A percentile compares a stretch with the other conserved stretches of the same genome.
Conservation (phyloP, 2,329 filamentous ascomycete genomes). For the Alternaria sp. region DNA sequence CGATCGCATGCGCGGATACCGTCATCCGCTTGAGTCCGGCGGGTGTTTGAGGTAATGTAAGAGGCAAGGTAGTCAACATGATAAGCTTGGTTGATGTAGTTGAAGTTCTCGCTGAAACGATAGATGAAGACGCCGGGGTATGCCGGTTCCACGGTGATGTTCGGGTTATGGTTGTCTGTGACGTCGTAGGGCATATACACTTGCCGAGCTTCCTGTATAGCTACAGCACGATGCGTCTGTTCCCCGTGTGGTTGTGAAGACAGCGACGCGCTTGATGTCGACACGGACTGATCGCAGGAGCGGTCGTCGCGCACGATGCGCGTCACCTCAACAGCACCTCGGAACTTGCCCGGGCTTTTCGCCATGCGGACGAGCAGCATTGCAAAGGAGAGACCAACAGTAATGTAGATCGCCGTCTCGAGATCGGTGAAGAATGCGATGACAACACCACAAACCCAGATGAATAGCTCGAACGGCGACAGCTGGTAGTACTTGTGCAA, state of each 20-base stretch:
- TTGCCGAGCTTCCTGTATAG: slow-evolving; percentile 8
- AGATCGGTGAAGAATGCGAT: slow-evolving; percentile 85
- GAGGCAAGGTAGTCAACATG: slow-evolving; percentile 78
- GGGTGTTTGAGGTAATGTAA: slow-evolving; percentile 64
- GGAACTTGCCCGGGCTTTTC: slow-evolving; percentile 31
- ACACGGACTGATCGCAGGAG: slow-evolving; percentile 43
- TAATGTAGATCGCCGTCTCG: slow-evolving; percentile 88
- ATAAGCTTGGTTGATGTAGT: slow-evolving; percentile 88
- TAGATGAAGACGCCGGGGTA: slow-evolving; percentile 90
- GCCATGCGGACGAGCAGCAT: slow-evolving; percentile 74
- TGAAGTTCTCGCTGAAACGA: slow-evolving; percentile 89
- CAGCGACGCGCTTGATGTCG: slow-evolving; percentile 46
- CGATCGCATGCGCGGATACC: slow-evolving; percentile 48
- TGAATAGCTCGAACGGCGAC: slow-evolving; percentile 83
- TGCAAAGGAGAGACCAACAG: slow-evolving; percentile 75
- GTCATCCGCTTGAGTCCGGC: slow-evolving; percentile 26
- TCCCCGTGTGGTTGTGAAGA: slow-evolving; percentile 42
- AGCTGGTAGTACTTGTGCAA: slow-evolving; percentile 93
- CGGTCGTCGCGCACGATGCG: slow-evolving; percentile 54
- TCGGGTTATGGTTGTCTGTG: slow-evolving; percentile 65
- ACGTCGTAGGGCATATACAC: slow-evolving; percentile 46
- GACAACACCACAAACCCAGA: slow-evolving; percentile 88
- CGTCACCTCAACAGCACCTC: slow-evolving; percentile 26
- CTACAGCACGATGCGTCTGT: not conserved
- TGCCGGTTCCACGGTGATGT: slow-evolving; percentile 65